Percentiles rank a stretch among this genome's conserved stretches.
Conservation (phyloP, 352 stramenopile species). For the Hyaloperonospora brassicae region DNA sequence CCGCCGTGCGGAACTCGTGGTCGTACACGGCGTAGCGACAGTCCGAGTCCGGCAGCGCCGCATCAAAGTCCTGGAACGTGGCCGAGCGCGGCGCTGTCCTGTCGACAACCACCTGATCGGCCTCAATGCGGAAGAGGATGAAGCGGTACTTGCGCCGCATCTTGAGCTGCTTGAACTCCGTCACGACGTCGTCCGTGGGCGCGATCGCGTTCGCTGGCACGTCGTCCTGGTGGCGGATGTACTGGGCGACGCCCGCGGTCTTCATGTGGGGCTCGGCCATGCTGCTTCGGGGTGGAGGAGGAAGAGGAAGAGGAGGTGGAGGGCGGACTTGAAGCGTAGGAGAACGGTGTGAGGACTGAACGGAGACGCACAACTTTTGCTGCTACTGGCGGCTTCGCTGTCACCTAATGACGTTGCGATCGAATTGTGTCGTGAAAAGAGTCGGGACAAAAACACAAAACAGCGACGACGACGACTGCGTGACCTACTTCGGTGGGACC, state of each 20-base stretch:
- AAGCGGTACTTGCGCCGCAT: slow-evolving; percentile 84
- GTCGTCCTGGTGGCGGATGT: slow-evolving; percentile 68
- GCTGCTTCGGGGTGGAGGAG: not conserved
- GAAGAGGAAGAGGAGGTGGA: too few relatives aligned
- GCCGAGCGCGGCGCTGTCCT: slow-evolving; percentile 37
- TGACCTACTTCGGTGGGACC: slow-evolving; percentile 4
- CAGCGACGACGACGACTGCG: not conserved
- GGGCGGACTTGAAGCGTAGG: too few relatives aligned
- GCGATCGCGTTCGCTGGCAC: slow-evolving; percentile 64
- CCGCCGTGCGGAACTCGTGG: slow-evolving; percentile 64
- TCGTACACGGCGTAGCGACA: slow-evolving; percentile 86
- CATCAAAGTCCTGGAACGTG: slow-evolving; percentile 47
- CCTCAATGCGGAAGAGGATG: slow-evolving; percentile 78
- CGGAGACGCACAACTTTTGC: too few relatives aligned
- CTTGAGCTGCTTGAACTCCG: slow-evolving; percentile 84
- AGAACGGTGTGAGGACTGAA: too few relatives aligned
- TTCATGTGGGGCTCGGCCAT: slow-evolving; percentile 84
- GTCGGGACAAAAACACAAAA: too few relatives aligned
- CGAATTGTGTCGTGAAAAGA: too few relatives aligned
- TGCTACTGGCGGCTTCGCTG: too few relatives aligned
- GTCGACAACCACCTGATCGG: slow-evolving; percentile 58
- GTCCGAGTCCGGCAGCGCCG: slow-evolving; percentile 65
- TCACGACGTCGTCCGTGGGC: slow-evolving; percentile 44
- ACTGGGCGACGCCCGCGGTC: slow-evolving; percentile 71
- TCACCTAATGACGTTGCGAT: too few relatives aligned